Conservation (phyloP, 2,329 filamentous ascomycete species). For the Simplicillium aogashimaense region DNA sequence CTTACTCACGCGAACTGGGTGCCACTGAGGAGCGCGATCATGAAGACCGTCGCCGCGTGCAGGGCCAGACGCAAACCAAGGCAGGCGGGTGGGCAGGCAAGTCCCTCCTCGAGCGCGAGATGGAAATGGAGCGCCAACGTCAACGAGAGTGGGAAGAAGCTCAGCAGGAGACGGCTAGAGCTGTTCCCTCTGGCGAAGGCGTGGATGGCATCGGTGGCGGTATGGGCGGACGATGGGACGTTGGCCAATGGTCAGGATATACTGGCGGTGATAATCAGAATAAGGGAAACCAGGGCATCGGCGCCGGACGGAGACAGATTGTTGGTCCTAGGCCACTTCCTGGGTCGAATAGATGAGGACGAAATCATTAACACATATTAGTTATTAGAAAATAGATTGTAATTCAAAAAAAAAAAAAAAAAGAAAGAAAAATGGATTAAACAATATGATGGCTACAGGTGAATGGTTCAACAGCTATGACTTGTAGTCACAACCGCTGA, state of each 20-base stretch:
- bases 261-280: constrained; percentile 70
- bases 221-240: constrained; percentile 61
- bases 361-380: not conserved
- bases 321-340: constrained; percentile 66
- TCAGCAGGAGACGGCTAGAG: constrained; percentile 54
- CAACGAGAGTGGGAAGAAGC: constrained; percentile 73
- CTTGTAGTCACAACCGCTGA: no score
- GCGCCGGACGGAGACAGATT: constrained; percentile 65
- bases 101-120: constrained; percentile 67
- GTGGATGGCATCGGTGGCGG: constrained; percentile 59
- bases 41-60: constrained; percentile 50
- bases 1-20: constrained; percentile 45
- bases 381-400: constrained; percentile 8
- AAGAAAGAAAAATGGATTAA: not conserved
- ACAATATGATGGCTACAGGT: no score
- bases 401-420: no score
- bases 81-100: constrained; percentile 55
- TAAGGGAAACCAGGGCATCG: constrained; percentile 53
- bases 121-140: constrained; percentile 67
- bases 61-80: constrained; percentile 51
- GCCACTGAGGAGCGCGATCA: constrained; percentile 51
- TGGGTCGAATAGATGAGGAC: constrained; percentile 16
- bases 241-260: constrained; percentile 65
- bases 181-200: constrained; percentile 37
- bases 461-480: no score